Conservation (phyloP, 306 rosid species). For the Trifolium subterraneum region DNA sequence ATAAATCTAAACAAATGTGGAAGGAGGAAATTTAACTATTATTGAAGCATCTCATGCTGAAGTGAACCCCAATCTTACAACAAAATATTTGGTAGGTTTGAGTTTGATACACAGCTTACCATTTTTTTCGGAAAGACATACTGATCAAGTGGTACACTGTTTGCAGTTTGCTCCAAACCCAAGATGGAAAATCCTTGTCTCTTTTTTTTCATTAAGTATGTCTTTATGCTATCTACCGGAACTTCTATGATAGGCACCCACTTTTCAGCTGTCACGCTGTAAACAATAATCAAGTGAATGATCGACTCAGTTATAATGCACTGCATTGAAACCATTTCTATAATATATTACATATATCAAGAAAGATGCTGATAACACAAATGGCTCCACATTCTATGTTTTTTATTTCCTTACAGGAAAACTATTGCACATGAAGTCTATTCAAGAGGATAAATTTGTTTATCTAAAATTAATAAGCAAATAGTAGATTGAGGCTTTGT, state of each 20-base stretch:
- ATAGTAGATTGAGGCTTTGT: neutral
- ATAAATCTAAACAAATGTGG: conserved; percentile 15
- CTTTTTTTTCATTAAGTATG: conserved; percentile 81
- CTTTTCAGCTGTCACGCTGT: conserved; percentile 97
- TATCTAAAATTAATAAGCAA: conserved; percentile 18
- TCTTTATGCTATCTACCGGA: conserved; percentile 81
- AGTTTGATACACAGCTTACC: conserved; percentile 51
- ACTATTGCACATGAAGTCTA: conserved; percentile 15
- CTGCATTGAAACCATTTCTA: conserved; percentile 16
- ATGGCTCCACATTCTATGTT: neutral
- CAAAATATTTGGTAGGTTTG: conserved; percentile 4
- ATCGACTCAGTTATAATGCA: conserved; percentile 1
- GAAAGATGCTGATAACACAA: neutral
- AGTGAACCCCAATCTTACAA: neutral
- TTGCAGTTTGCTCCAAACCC: conserved; percentile 98
- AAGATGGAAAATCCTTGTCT: conserved; percentile 89
- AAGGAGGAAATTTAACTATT: conserved; percentile 16
- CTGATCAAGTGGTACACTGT: conserved; percentile 85
- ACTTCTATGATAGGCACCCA: conserved; percentile 96
- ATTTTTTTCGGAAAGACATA: conserved; percentile 73
- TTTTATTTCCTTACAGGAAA: conserved; percentile 2
- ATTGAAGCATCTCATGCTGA: conserved; percentile 1
- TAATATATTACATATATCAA: neutral
- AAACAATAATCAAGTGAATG: conserved; percentile 34
- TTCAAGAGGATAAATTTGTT: conserved; percentile 10